phyloP scores from a whole-genome alignment of 306 rosid species.

The Purshia tridentata region DNA sequence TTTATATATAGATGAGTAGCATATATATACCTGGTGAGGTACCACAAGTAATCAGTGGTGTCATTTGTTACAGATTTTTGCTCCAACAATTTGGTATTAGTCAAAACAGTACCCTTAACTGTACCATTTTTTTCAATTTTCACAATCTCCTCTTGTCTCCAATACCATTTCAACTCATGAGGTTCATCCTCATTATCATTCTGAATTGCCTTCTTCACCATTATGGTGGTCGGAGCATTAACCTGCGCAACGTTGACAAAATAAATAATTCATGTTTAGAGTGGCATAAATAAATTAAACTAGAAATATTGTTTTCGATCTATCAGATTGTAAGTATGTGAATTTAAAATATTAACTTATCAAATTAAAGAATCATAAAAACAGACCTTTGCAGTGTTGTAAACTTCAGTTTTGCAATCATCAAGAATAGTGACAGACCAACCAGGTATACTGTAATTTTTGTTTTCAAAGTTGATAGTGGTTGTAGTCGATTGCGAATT shows the following conservation, averaged over 20 bases:
- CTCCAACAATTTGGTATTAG: conserved; percentile 22
- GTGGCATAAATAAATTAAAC: too few relatives aligned
- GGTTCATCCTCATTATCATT: conserved; percentile 11
- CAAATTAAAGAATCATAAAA: too few relatives aligned
- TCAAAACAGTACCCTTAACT: not conserved
- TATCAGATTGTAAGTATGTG: too few relatives aligned
- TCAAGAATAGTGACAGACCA: conserved; percentile 38
- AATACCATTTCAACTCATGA: conserved; percentile 24
- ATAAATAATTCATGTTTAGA: too few relatives aligned
- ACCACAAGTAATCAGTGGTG: conserved; percentile 39
- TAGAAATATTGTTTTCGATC: too few relatives aligned
- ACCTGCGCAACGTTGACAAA: too few relatives aligned
- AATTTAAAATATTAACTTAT: too few relatives aligned
- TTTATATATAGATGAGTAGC: too few relatives aligned
- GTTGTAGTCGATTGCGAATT: conserved; percentile 17
- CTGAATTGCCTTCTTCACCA: conserved; percentile 10
- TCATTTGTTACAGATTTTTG: conserved; percentile 37
- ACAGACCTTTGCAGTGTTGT: conserved; percentile 41
- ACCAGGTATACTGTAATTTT: conserved; percentile 26
- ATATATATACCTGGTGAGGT: conserved; percentile 26
- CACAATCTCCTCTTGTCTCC: conserved; percentile 14
- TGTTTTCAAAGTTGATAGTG: conserved; percentile 21
- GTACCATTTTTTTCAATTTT: conserved; percentile 5
- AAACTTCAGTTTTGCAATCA: conserved; percentile 30
- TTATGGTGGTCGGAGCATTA: conserved; percentile 30